These are phyloP conservation scores for Stagonosporopsis cucurbitacearum DNA, from an alignment of 2,329 filamentous ascomycete genomes.

Conservation along the genomic window DNA sequence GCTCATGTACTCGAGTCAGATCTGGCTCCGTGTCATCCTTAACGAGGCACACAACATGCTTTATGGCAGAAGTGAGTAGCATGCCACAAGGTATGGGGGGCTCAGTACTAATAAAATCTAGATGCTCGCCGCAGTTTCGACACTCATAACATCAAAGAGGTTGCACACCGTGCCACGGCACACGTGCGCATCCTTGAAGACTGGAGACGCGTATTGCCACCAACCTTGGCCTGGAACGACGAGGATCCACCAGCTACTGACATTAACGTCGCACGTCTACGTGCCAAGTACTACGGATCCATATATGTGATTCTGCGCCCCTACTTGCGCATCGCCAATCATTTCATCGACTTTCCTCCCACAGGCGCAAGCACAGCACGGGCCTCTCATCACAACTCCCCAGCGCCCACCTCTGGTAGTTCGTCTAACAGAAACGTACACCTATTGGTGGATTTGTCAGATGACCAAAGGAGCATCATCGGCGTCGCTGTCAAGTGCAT, in stretches of 20 bases:
- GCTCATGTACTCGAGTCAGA: constrained; percentile 67
- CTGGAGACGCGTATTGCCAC: constrained; percentile 61
- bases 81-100: neutral
- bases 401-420: constrained; percentile 48
- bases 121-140: constrained; percentile 44
- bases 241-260: constrained; percentile 73
- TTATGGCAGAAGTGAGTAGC: constrained; percentile 52
- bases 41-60: constrained; percentile 63
- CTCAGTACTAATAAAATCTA: constrained; percentile 40
- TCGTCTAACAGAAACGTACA: constrained; percentile 30
- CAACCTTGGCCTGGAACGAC: constrained; percentile 67
- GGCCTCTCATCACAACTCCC: constrained; percentile 51
- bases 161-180: constrained; percentile 34
- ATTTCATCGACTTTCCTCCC: constrained; percentile 53
- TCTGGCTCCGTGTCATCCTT: constrained; percentile 64
- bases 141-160: constrained; percentile 38
- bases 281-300: constrained; percentile 94
- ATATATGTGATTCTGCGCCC: constrained; percentile 88
- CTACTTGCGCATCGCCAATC: constrained; percentile 68
- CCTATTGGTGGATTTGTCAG: constrained; percentile 35
- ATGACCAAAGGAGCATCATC: constrained; percentile 36
- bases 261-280: constrained; percentile 81
- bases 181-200: constrained; percentile 56
- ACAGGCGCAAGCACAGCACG: constrained; percentile 52
- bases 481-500: constrained; percentile 43